Conservation (phyloP, 192 early-diverging fungal species). For the Backusella westeae region DNA sequence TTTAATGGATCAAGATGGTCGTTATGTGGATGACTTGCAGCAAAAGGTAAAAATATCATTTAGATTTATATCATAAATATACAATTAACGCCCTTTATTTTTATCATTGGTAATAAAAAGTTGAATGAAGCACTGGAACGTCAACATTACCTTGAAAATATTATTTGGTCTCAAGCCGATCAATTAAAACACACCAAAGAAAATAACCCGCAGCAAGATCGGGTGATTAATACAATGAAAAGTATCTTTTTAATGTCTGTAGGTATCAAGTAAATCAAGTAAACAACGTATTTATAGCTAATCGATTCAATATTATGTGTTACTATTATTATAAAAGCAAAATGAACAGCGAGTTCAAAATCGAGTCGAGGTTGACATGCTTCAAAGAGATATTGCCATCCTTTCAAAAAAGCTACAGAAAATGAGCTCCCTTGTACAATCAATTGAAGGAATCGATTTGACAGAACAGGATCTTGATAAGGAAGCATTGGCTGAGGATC, state of each 20-base stretch:
- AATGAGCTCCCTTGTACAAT: constrained; percentile 9
- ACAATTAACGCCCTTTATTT: not conserved
- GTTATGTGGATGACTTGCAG: not conserved
- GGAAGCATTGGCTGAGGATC: constrained; percentile 12
- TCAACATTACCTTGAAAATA: constrained; percentile 11
- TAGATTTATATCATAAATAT: not conserved
- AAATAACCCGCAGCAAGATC: not conserved
- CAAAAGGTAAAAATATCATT: not conserved
- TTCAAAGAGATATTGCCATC: constrained; percentile 31
- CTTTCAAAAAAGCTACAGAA: constrained; percentile 27
- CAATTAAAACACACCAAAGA: constrained; percentile 15
- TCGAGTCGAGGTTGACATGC: constrained; percentile 26
- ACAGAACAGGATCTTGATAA: not conserved
- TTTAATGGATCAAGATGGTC: not conserved
- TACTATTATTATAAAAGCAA: constrained; percentile 21
- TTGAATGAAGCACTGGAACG: constrained; percentile 18
- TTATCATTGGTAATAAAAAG: not conserved
- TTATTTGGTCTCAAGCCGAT: constrained; percentile 22
- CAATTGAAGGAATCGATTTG: constrained; percentile 22
- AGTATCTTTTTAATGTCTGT: constrained; percentile 21
- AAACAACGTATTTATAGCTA: not conserved
- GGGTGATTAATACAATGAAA: constrained; percentile 19
- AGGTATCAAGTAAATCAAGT: not conserved
- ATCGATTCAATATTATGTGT: not conserved
- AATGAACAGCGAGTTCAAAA: constrained; percentile 27